Percentiles rank a stretch among this genome's conserved stretches.
Evolutionary conservation across 768 basidiomycete species (phyloP).

Genomic region (Rhodotorula diobovata): DNA sequence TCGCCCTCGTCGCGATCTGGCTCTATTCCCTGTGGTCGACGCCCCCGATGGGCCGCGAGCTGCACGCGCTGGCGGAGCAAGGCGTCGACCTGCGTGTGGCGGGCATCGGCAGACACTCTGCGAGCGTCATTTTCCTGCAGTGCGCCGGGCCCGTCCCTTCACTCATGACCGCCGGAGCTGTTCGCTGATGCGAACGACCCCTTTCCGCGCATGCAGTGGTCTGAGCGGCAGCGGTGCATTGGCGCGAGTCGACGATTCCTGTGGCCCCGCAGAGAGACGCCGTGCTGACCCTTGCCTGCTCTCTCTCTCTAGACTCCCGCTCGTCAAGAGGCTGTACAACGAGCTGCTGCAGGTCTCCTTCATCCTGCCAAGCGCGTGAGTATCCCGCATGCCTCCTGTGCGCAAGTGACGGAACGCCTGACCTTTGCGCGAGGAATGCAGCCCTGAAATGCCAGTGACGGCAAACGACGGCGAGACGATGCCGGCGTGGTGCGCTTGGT

Average conservation of each 20-base stretch:
- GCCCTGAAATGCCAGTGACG: neutral
- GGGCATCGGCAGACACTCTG: neutral
- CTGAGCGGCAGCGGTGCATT: neutral
- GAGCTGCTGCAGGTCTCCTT: constrained; percentile 1
- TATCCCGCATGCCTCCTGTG: too few species aligned
- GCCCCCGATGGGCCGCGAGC: neutral
- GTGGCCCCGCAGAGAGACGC: too few species aligned
- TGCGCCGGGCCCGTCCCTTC: neutral
- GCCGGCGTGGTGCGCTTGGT: neutral
- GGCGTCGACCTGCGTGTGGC: neutral
- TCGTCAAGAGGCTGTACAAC: neutral
- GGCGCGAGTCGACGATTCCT: too few species aligned
- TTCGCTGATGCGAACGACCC: too few species aligned
- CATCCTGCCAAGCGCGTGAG: neutral
- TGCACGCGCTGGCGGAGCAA: neutral
- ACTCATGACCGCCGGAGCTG: too few species aligned
- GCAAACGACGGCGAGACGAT: neutral
- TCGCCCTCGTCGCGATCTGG: neutral
- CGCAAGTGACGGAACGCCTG: too few species aligned
- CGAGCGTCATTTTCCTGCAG: neutral
- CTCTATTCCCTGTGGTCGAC: neutral
- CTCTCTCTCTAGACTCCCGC: neutral
- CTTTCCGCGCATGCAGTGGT: neutral
- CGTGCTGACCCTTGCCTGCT: neutral
- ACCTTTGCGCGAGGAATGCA: neutral